These are phyloP conservation scores for Talaromyces rugulosus DNA, from an alignment of 2,329 filamentous ascomycete genomes.

Conservation along the genomic window DNA sequence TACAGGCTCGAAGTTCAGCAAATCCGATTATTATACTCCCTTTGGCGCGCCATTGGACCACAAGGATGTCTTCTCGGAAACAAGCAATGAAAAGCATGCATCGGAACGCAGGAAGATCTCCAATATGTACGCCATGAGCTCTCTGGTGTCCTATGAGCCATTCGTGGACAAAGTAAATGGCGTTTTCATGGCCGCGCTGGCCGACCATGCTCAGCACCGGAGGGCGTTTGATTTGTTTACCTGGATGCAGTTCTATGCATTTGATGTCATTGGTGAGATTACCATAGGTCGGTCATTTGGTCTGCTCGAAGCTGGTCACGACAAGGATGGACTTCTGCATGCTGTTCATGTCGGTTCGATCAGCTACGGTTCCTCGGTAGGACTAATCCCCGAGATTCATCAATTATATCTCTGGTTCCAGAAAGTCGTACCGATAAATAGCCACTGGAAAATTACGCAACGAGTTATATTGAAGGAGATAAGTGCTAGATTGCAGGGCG, in stretches of 20 bases:
- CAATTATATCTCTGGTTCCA: background rate
- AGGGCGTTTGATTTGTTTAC: background rate
- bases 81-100: background rate
- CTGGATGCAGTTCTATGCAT: slow-evolving; percentile 18
- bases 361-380: background rate
- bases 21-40: slow-evolving; percentile 29
- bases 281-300: slow-evolving; percentile 32
- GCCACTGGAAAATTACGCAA: background rate
- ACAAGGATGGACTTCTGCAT: background rate
- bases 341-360: background rate
- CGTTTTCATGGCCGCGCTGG: background rate
- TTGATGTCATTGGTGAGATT: slow-evolving; percentile 35
- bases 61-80: background rate
- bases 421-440: background rate
- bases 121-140: slow-evolving; percentile 1
- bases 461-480: background rate
- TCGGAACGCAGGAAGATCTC: background rate
- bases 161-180: slow-evolving; percentile 2
- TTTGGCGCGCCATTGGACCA: background rate
- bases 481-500: background rate
- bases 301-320: slow-evolving; percentile 26
- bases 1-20: slow-evolving; percentile 36
- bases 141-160: slow-evolving; percentile 3
- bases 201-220: background rate
- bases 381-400: background rate